Conservation (phyloP, 202 grass and related monocot species). For the Zoysia matrella region DNA sequence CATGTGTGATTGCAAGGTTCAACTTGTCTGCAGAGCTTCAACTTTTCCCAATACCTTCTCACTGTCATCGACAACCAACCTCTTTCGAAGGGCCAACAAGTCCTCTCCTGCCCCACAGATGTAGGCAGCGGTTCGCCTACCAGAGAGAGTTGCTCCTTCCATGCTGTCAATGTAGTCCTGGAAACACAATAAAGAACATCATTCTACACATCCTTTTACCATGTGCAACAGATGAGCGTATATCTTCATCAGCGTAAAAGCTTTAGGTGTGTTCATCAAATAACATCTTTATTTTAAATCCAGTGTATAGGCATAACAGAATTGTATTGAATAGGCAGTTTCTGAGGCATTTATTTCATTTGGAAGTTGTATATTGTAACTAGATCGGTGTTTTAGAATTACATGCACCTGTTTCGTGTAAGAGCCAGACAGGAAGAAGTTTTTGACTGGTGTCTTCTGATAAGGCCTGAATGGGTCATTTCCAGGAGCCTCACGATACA, state of each 20-base stretch:
- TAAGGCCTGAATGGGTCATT: too few species aligned
- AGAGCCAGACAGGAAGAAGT: constrained; percentile 89
- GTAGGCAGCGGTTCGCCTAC: constrained; percentile 75
- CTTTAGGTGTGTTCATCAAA: too few species aligned
- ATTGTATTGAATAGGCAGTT: background rate
- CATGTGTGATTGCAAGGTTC: constrained; percentile 38
- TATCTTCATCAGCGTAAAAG: too few species aligned
- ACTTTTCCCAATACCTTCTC: constrained; percentile 39
- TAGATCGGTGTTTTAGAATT: background rate
- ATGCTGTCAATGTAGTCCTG: too few species aligned
- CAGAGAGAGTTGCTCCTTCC: too few species aligned
- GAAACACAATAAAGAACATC: too few species aligned
- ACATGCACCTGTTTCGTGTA: constrained; percentile 95
- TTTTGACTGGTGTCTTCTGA: too few species aligned
- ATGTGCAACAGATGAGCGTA: too few species aligned
- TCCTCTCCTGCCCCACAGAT: constrained; percentile 78
- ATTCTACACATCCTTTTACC: background rate
- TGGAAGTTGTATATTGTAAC: background rate
- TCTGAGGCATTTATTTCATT: background rate
- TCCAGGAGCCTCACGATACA: too few species aligned
- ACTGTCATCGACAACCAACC: constrained; percentile 37
- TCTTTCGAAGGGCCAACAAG: constrained; percentile 66
- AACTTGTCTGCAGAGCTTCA: too few species aligned
- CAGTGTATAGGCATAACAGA: background rate
- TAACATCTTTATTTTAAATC: too few species aligned